Conservation (phyloP, 225 moss, liverwort and hornwort species). For the Thuidium tamariscinum region DNA sequence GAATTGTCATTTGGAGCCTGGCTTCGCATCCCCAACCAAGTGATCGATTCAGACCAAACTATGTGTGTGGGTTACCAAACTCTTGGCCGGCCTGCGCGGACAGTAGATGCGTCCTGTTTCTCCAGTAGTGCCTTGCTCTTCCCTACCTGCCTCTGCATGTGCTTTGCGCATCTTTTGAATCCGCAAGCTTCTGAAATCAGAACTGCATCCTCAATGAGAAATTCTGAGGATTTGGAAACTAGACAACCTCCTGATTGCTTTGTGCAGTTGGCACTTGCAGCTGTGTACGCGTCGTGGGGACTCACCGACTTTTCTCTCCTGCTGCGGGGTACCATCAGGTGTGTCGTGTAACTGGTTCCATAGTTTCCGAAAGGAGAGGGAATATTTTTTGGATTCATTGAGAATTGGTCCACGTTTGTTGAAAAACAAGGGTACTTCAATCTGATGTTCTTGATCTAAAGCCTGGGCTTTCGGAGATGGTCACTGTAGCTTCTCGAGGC, state of each 20-base stretch:
- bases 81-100: not conserved
- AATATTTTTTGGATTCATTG: not conserved
- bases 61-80: not conserved
- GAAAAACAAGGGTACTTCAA: not conserved
- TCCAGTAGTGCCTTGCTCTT: not conserved
- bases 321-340: not conserved
- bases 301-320: not conserved
- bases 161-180: not conserved
- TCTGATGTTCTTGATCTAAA: not conserved
- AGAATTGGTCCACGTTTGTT: constrained; percentile 1
- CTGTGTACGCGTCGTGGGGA: not conserved
- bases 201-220: not conserved
- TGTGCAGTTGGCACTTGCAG: not conserved
- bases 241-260: not conserved
- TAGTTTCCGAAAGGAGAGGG: not conserved
- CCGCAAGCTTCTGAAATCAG: not conserved
- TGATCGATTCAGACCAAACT: not conserved
- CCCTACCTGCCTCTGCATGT: not conserved
- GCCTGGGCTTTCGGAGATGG: not conserved
- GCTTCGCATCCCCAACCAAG: not conserved
- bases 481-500: not conserved
- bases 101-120: not conserved
- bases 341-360: not conserved
- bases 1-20: not conserved
- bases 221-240: not conserved